phyloP scores from a whole-genome alignment of 257 asterid genomes.

The Jaltomata sinuosa region DNA sequence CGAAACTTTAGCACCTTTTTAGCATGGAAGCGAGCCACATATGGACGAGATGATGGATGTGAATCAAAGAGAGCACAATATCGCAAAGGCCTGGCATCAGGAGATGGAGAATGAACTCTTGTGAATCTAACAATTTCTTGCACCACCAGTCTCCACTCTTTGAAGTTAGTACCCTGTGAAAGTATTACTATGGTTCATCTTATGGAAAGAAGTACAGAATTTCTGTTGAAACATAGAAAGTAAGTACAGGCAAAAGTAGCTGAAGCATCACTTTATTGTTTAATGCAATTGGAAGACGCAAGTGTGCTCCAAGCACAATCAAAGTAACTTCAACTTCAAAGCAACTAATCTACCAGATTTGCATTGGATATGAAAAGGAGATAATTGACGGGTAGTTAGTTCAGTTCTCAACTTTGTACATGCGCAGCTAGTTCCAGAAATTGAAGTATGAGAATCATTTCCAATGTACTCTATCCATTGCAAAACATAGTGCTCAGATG shows the following conservation, averaged over 20 bases:
- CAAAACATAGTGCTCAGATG: background rate
- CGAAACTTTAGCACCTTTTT: constrained; percentile 82
- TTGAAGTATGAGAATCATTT: background rate
- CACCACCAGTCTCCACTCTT: constrained; percentile 92
- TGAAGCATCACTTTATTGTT: background rate
- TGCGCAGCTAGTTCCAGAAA: background rate
- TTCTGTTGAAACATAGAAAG: background rate
- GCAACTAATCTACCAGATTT: background rate
- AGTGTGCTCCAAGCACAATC: background rate
- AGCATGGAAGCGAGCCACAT: constrained; percentile 85
- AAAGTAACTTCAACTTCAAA: background rate
- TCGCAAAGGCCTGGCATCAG: constrained; percentile 65
- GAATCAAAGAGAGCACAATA: constrained; percentile 70
- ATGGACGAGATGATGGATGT: constrained; percentile 68
- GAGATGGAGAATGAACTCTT: constrained; percentile 40
- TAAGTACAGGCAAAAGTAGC: background rate
- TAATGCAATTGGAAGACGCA: background rate
- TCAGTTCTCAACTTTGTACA: background rate
- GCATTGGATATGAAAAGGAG: background rate
- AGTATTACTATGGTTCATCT: constrained; percentile 13
- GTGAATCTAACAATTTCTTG: constrained; percentile 80
- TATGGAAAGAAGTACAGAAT: background rate
- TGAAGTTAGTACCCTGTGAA: constrained; percentile 81
- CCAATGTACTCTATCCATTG: background rate
- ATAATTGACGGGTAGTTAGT: background rate